These are phyloP conservation scores for Physcia stellaris DNA, from an alignment of 495 filamentous ascomycete species.

Conservation along the genomic window DNA sequence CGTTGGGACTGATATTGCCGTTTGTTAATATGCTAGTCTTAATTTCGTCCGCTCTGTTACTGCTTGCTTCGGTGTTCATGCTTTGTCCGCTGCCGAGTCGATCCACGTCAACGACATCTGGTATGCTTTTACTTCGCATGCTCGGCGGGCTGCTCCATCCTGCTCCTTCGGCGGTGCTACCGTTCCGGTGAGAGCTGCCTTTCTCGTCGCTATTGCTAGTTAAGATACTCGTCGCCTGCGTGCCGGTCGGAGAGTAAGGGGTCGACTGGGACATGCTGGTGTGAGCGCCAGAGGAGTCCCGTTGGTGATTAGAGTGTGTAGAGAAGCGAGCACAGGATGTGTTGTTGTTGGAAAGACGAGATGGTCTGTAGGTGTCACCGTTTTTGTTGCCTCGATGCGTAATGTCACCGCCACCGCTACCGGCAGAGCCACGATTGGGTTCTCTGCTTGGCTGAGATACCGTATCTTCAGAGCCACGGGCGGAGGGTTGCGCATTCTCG, in stretches of 20 bases:
- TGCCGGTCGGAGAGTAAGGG: constrained; percentile 29
- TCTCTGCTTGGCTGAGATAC: constrained; percentile 10
- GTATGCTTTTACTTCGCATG: constrained; percentile 10
- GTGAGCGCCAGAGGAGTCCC: constrained; percentile 16
- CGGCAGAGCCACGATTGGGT: constrained; percentile 3
- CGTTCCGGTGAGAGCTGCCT: constrained; percentile 8
- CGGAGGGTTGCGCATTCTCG: constrained; percentile 12
- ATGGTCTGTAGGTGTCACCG: constrained; percentile 10
- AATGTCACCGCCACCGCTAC: constrained; percentile 5
- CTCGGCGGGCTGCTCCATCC: constrained; percentile 9
- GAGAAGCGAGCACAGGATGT: constrained; percentile 5
- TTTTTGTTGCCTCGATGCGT: constrained; percentile 12
- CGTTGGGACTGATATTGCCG: constrained; percentile 1
- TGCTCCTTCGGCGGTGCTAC: too few relatives aligned
- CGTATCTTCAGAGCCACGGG: constrained; percentile 15
- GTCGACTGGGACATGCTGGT: constrained; percentile 19
- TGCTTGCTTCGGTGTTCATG: neutral
- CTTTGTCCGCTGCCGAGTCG: constrained; percentile 11
- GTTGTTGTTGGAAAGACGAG: constrained; percentile 2
- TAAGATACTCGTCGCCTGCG: constrained; percentile 38
- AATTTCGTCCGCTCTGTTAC: constrained; percentile 8
- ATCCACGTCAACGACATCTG: constrained; percentile 12
- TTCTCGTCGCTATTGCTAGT: constrained; percentile 36
- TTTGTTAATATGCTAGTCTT: constrained; percentile 10
- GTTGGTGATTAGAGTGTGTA: constrained; percentile 9